Conservation (phyloP, 176 grass and related monocot genomes). For the Avena sativa region DNA sequence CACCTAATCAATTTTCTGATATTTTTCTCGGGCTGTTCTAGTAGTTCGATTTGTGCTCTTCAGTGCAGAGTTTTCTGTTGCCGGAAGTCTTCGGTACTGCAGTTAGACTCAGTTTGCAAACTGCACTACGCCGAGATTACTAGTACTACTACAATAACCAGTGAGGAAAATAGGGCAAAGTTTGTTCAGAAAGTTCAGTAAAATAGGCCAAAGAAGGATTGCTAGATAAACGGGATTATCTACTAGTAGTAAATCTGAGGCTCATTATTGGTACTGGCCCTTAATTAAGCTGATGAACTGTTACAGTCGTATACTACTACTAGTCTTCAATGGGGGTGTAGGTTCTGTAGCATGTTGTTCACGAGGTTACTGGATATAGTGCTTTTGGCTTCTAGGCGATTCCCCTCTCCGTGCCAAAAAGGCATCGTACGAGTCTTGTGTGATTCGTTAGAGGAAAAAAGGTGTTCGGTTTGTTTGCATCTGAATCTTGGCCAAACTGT, state of each 20-base stretch:
- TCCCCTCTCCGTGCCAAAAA: conserved; percentile 6
- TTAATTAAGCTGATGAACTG: background rate
- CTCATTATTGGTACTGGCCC: background rate
- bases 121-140: background rate
- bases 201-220: background rate
- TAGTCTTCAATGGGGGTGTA: conserved; percentile 2
- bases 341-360: conserved; percentile 36
- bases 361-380: conserved; percentile 29
- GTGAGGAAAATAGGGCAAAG: background rate
- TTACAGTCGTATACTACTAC: background rate
- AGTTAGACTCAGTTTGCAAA: background rate
- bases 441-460: conserved; percentile 20
- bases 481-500: conserved; percentile 17
- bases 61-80: background rate
- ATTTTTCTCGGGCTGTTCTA: background rate
- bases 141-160: too few relatives aligned
- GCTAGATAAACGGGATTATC: background rate
- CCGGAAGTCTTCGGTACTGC: background rate
- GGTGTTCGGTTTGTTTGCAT: conserved; percentile 36
- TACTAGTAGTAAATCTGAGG: background rate
- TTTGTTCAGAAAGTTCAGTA: background rate
- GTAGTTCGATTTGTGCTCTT: conserved; percentile 2
- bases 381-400: conserved; percentile 42
- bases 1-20: conserved; percentile 13
- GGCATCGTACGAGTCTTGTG: conserved; percentile 41